Percentiles rank a stretch among this genome's conserved stretches.
Evolutionary conservation across 202 grass and related monocot genomes (phyloP).

Genomic region (Miscanthus sacchariflorus): DNA sequence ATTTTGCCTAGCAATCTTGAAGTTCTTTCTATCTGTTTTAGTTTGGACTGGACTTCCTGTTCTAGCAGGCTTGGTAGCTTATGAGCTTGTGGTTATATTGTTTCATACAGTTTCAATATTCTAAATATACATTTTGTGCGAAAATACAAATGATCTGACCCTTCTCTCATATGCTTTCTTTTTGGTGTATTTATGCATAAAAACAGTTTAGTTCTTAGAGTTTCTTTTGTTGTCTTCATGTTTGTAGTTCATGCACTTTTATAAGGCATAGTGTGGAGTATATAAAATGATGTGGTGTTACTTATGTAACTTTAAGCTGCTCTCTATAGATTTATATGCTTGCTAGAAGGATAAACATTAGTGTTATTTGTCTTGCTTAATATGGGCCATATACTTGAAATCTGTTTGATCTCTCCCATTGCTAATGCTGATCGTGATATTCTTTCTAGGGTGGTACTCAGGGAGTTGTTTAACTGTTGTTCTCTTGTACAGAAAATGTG

Average conservation of each 20-base stretch:
- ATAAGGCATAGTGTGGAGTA: slow-evolving; percentile 27
- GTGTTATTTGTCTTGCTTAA: not conserved
- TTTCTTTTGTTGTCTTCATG: slow-evolving; percentile 33
- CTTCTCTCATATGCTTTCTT: not conserved
- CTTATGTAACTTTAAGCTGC: slow-evolving; percentile 24
- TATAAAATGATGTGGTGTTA: slow-evolving; percentile 5
- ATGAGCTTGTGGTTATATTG: slow-evolving; percentile 7
- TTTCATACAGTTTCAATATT: slow-evolving; percentile 25
- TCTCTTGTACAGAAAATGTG: slow-evolving; percentile 60
- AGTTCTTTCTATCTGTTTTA: not conserved
- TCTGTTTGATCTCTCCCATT: slow-evolving; percentile 23
- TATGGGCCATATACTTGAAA: slow-evolving; percentile 5
- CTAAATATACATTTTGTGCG: not conserved
- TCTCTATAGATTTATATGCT: slow-evolving; percentile 32
- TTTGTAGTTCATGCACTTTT: slow-evolving; percentile 9
- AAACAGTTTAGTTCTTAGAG: not conserved
- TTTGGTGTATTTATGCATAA: not conserved
- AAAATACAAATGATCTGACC: not conserved
- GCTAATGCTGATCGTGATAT: slow-evolving; percentile 39
- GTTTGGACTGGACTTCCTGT: not conserved
- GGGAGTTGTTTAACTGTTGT: slow-evolving; percentile 27
- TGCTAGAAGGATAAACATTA: slow-evolving; percentile 2
- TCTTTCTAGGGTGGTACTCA: slow-evolving; percentile 29
- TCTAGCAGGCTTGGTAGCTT: slow-evolving; percentile 3
- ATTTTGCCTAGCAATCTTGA: not conserved